phyloP scores from a whole-genome alignment of 495 filamentous ascomycete genomes.

The Podospora didyma region DNA sequence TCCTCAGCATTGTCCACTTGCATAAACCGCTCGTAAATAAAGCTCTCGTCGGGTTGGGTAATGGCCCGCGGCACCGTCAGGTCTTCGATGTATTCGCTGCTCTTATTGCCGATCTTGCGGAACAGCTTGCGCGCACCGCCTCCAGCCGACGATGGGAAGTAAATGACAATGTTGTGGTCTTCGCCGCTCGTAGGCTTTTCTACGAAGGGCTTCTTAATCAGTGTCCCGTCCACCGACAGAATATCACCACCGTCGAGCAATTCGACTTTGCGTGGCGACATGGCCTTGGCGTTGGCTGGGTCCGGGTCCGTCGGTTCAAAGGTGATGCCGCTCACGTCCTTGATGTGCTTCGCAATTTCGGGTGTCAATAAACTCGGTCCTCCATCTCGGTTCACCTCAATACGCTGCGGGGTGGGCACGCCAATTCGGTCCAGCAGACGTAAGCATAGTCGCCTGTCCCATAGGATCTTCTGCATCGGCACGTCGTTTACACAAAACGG shows the following conservation, averaged over 20 bases:
- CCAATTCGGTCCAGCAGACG: conserved; percentile 81
- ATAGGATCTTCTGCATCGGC: conserved; percentile 96
- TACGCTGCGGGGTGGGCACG: conserved; percentile 79
- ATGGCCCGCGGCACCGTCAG: conserved; percentile 74
- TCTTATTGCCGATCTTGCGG: conserved; percentile 96
- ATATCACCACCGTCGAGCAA: conserved; percentile 84
- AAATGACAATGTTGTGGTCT: conserved; percentile 98
- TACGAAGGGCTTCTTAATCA: conserved; percentile 90
- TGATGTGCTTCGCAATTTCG: conserved; percentile 74
- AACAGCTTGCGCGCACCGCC: conserved; percentile 90
- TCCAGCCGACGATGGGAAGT: conserved; percentile 80
- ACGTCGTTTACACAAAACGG: conserved; percentile 97
- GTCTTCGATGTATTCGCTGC: conserved; percentile 81
- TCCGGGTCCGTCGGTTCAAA: conserved; percentile 74
- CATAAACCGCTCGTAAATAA: conserved; percentile 95
- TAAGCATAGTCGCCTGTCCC: conserved; percentile 90
- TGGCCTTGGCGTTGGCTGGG: conserved; percentile 42
- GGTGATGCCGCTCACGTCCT: conserved; percentile 71
- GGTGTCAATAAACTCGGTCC: conserved; percentile 73
- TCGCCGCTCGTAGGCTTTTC: conserved; percentile 98
- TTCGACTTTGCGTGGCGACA: conserved; percentile 65
- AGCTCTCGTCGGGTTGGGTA: conserved; percentile 73
- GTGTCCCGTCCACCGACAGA: conserved; percentile 76
- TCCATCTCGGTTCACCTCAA: conserved; percentile 95
- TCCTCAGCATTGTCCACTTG: conserved; percentile 94